Conservation (phyloP, 352 stramenopile genomes). For the Globisporangium spiculum region DNA sequence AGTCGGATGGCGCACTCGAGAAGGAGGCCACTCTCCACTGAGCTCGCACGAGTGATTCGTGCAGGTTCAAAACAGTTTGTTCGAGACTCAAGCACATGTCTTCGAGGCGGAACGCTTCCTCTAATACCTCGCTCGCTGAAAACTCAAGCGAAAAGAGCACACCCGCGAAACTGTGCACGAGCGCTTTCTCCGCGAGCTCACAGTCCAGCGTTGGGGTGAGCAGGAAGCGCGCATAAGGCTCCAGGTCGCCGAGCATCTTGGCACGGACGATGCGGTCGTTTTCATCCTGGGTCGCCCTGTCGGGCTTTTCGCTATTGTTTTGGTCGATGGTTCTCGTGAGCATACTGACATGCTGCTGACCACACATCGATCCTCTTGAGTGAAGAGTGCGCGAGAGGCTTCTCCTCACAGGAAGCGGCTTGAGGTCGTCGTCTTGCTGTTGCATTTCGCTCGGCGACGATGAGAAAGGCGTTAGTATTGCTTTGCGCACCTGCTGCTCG, state of each 20-base stretch:
- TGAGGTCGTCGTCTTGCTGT: not conserved
- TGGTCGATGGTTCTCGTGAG: conserved; percentile 4
- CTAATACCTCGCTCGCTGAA: conserved; percentile 27
- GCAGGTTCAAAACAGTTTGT: conserved; percentile 30
- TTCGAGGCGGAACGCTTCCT: conserved; percentile 37
- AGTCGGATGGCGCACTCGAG: not conserved
- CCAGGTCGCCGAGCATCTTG: conserved; percentile 36
- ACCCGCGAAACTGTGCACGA: conserved; percentile 64
- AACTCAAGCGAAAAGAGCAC: conserved; percentile 57
- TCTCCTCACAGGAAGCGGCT: not conserved
- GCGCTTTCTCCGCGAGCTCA: conserved; percentile 34
- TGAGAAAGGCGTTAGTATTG: not conserved
- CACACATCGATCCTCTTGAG: conserved; percentile 1
- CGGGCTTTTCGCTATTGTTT: not conserved
- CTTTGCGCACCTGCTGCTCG: conserved; percentile 22
- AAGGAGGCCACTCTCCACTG: conserved; percentile 21
- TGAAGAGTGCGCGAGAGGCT: conserved; percentile 7
- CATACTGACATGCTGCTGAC: conserved; percentile 13
- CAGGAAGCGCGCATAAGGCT: conserved; percentile 46
- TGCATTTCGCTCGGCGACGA: not conserved
- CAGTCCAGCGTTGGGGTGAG: conserved; percentile 47
- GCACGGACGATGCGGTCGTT: conserved; percentile 7
- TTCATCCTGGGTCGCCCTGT: conserved; percentile 17
- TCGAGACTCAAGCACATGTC: conserved; percentile 36
- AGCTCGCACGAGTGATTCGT: conserved; percentile 24